These are phyloP conservation scores for Rhizophagus sp. DNA, from an alignment of 192 early-diverging fungal species.

Conservation along the genomic window DNA sequence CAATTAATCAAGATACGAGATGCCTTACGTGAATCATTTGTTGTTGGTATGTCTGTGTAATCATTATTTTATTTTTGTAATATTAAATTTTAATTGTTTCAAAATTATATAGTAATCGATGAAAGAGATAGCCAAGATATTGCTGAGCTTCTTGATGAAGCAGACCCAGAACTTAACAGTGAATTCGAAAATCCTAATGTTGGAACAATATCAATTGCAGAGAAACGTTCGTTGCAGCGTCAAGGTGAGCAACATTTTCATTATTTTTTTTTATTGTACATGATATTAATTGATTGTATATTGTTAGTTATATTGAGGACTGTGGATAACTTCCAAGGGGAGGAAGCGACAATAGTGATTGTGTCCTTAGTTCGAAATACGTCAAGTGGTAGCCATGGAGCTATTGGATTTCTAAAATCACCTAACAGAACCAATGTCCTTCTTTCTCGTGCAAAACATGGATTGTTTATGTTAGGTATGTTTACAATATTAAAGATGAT, in stretches of 20 bases:
- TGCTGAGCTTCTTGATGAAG: neutral
- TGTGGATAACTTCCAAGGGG: conserved; percentile 53
- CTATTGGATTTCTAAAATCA: conserved; percentile 58
- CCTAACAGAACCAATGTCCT: conserved; percentile 60
- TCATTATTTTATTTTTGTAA: neutral
- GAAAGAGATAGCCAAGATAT: conserved; percentile 16
- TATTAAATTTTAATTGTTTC: conserved; percentile 31
- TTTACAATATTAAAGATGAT: neutral
- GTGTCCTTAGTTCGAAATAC: conserved; percentile 44
- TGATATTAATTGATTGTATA: neutral
- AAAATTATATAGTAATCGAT: conserved; percentile 17
- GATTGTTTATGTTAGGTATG: conserved; percentile 48
- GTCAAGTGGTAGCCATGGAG: conserved; percentile 26
- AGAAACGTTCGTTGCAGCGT: neutral
- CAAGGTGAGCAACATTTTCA: neutral
- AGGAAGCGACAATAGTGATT: conserved; percentile 47
- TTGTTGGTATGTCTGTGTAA: conserved; percentile 30
- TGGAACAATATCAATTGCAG: neutral
- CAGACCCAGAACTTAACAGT: neutral
- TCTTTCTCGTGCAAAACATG: conserved; percentile 59
- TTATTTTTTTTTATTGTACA: neutral
- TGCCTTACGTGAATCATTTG: conserved; percentile 31
- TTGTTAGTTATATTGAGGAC: conserved; percentile 40
- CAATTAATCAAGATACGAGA: conserved; percentile 48
- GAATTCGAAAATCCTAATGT: neutral